Evolutionary conservation across 1,284 basidiomycete species (phyloP).

Genomic region (Tilletiaria anomala): DNA sequence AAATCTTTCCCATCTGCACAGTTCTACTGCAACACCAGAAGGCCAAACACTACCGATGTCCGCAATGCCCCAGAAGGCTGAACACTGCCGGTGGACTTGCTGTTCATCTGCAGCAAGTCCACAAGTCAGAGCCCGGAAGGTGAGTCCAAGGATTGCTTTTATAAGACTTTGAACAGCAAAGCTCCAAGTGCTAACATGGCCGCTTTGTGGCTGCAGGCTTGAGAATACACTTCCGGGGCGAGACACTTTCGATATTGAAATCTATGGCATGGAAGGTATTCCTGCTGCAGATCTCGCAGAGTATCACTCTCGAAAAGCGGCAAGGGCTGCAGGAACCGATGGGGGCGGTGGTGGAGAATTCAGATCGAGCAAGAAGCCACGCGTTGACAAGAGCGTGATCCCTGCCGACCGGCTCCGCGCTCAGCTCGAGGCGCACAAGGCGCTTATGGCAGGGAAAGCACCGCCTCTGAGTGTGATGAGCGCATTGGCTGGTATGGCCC

Average conservation of each 20-base stretch:
- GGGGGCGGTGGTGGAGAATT: constrained; percentile 11
- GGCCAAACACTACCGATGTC: constrained; percentile 97
- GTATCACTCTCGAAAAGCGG: constrained; percentile 64
- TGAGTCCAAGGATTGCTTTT: too few relatives aligned
- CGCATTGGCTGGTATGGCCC: not conserved
- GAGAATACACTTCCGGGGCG: constrained; percentile 91
- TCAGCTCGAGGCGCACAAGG: constrained; percentile 76
- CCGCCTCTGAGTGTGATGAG: constrained; percentile 45
- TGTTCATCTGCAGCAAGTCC: constrained; percentile 97
- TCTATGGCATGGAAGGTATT: constrained; percentile 98
- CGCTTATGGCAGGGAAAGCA: constrained; percentile 61
- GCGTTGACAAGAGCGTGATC: constrained; percentile 65
- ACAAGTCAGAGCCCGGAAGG: constrained; percentile 94
- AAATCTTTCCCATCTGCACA: constrained; percentile 30
- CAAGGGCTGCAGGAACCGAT: constrained; percentile 10
- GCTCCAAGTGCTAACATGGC: too few relatives aligned
- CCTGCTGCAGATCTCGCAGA: constrained; percentile 83
- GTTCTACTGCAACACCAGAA: constrained; percentile 98
- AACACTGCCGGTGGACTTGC: constrained; percentile 95
- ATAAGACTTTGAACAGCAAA: constrained; percentile 5
- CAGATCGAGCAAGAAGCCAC: constrained; percentile 63
- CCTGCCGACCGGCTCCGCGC: constrained; percentile 57
- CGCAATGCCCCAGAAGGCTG: constrained; percentile 80
- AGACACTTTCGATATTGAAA: constrained; percentile 95
- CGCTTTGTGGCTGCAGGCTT: constrained; percentile 55